Evolutionary conservation across 2,329 filamentous ascomycete genomes (phyloP).

Genomic region (Talaromyces sp.): DNA sequence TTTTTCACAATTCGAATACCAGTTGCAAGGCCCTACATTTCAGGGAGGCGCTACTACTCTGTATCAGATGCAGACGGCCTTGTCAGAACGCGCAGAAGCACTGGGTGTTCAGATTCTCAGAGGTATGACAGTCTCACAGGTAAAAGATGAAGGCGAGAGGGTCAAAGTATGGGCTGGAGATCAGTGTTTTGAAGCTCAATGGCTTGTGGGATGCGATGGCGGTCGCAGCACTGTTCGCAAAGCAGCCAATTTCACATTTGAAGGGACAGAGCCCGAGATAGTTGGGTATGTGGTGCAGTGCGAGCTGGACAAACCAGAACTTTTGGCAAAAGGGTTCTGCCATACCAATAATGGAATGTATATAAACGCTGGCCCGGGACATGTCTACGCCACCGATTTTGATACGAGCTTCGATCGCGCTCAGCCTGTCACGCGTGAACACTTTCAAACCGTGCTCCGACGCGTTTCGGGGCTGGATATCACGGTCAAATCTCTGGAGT

Average conservation of each 20-base stretch:
- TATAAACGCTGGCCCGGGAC: constrained; percentile 1
- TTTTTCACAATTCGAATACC: constrained; percentile 8
- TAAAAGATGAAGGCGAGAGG: not conserved
- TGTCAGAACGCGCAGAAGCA: not conserved
- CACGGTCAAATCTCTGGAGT: not conserved
- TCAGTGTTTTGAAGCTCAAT: constrained; percentile 11
- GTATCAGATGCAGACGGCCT: not conserved
- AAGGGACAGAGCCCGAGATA: constrained; percentile 31
- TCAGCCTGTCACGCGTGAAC: constrained; percentile 3
- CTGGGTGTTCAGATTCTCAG: not conserved
- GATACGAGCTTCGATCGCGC: constrained; percentile 4
- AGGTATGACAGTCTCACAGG: not conserved
- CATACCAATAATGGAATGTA: constrained; percentile 6
- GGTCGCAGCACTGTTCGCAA: constrained; percentile 36
- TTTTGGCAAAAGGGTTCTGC: constrained; percentile 1
- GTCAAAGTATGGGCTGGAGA: not conserved
- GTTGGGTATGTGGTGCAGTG: constrained; percentile 30
- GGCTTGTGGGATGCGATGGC: constrained; percentile 42
- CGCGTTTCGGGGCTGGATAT: constrained; percentile 5
- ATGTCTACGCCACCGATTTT: constrained; percentile 4
- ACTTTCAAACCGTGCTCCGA: constrained; percentile 1
- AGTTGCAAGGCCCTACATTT: constrained; percentile 1
- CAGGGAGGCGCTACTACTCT: constrained; percentile 8
- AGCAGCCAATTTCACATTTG: constrained; percentile 31
- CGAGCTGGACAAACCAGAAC: constrained; percentile 24